These are phyloP conservation scores for Xylariales sp. DNA, from an alignment of 2,329 filamentous ascomycete species.

Conservation along the genomic window DNA sequence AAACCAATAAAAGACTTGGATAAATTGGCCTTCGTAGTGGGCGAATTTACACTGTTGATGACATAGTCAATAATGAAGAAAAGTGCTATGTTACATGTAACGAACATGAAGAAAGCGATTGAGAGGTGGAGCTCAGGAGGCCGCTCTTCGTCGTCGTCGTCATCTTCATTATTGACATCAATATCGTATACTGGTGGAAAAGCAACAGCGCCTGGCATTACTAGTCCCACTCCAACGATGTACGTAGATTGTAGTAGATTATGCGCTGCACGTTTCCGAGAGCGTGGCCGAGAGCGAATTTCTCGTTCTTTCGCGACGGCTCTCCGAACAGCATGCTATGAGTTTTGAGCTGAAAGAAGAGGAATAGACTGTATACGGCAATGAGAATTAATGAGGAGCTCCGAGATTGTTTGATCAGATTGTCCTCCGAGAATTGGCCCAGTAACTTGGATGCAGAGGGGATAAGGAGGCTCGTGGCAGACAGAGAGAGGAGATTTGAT, in stretches of 20 bases:
- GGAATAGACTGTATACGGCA: neutral
- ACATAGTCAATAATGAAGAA: neutral
- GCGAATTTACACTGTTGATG: neutral
- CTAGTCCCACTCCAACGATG: no score
- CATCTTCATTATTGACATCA: no score
- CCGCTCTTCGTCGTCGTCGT: neutral
- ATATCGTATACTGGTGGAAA: no score
- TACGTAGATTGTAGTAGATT: no score
- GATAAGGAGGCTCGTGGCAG: constrained; percentile 2
- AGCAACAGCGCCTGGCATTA: no score
- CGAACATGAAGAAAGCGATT: neutral
- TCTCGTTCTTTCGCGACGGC: neutral
- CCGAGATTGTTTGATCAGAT: constrained; percentile 2
- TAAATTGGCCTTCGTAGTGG: neutral
- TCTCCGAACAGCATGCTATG: neutral
- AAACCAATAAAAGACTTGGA: constrained; percentile 2
- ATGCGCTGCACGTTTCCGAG: neutral
- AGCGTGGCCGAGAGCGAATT: neutral
- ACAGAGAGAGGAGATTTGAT: neutral
- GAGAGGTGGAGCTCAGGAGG: neutral
- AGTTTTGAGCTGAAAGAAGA: neutral
- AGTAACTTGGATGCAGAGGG: constrained; percentile 1
- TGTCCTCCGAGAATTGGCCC: neutral
- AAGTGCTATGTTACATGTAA: neutral
- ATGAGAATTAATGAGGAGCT: neutral